These are phyloP conservation scores for Clonostachys sp. DNA, from an alignment of 2,329 filamentous ascomycete species.

Conservation along the genomic window DNA sequence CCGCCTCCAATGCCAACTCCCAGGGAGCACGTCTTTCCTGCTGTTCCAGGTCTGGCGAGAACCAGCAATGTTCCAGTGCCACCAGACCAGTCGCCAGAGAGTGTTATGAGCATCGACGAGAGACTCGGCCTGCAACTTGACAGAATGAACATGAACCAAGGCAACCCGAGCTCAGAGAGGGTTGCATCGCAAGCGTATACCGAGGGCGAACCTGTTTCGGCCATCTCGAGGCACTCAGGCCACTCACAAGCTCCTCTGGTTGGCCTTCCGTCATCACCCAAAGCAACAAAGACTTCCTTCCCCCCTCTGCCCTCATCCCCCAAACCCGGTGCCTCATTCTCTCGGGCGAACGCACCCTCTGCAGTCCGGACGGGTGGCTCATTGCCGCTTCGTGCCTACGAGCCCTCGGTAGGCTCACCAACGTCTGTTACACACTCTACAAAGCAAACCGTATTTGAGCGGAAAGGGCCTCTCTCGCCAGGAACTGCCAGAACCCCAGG, in stretches of 20 bases:
- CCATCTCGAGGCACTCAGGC: slow-evolving; percentile 35
- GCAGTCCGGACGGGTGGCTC: slow-evolving; percentile 52
- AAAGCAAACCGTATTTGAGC: slow-evolving; percentile 63
- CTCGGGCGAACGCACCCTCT: slow-evolving; percentile 42
- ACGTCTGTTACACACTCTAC: slow-evolving; percentile 36
- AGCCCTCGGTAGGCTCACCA: slow-evolving; percentile 49
- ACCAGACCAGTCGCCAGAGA: slow-evolving; percentile 32
- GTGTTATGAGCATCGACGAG: slow-evolving; percentile 48
- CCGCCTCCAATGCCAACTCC: slow-evolving; percentile 57
- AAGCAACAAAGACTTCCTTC: slow-evolving; percentile 18
- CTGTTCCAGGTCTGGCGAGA: slow-evolving; percentile 32
- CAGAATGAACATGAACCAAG: slow-evolving; percentile 8
- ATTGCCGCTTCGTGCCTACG: slow-evolving; percentile 58
- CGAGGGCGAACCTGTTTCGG: slow-evolving; percentile 45
- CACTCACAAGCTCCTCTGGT: slow-evolving; percentile 43
- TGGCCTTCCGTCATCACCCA: slow-evolving; percentile 42
- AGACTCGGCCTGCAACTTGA: slow-evolving; percentile 38
- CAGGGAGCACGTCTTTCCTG: too few species aligned
- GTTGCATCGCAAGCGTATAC: slow-evolving; percentile 28
- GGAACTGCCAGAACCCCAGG: slow-evolving; percentile 56
- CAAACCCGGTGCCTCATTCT: slow-evolving; percentile 44
- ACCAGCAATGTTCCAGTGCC: slow-evolving; percentile 15
- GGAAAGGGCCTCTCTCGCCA: slow-evolving; percentile 49
- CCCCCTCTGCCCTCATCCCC: slow-evolving; percentile 43
- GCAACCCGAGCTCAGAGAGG: slow-evolving; percentile 17